Evolutionary conservation across 2,329 filamentous ascomycete species (phyloP), one percentile per base, ranked within the genome.

Genomic region (Diatrype stigma): DNA sequence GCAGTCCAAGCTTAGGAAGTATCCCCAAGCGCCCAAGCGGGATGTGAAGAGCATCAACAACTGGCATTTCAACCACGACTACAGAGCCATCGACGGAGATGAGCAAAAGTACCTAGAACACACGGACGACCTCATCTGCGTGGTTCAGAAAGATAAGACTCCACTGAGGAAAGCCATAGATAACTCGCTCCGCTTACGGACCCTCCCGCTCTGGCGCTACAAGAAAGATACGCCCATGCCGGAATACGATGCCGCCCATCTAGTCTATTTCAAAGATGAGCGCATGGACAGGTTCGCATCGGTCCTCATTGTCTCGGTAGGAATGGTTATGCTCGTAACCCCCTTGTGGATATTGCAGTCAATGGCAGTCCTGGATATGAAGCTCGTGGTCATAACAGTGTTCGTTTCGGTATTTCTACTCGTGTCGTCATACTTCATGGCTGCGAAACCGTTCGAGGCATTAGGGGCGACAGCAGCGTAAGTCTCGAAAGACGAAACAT

Each of bases 261-360:
- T 55, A 8, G 46, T 46, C 2, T 54, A 56, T 21, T 59, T 55
- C 47, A 58, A 56, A 2, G 53, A 57, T 8, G 45, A 49, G 3
- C 46, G 37, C 12, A 53, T 65, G 21, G 61, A 68, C 42, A 21
- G 12, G 1, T 64, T 64, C 32, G 55, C 60, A 2, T 63, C 59
- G 1, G 47, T 47, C 0, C 12, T 58, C 1, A 66, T 67, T 21
- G 48, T 61, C 2, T 6, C 34, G 0, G 35, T 67, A 6, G 68
- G 66, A 0, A 47, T 59, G 1, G 48, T 46, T 1, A 66, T 71
- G 60, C 56, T 70, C 10, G 56, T 70, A 23, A 56, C 59, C 1
- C 68, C 67, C 1, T 58, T 70, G 7, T 71, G 64, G 67, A 60
- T 66, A 6, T 52, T 71, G 7, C 50, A 61, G 23, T 51, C 49